Conservation (phyloP, 768 basidiomycete species). For the Ephemerocybe angulata region DNA sequence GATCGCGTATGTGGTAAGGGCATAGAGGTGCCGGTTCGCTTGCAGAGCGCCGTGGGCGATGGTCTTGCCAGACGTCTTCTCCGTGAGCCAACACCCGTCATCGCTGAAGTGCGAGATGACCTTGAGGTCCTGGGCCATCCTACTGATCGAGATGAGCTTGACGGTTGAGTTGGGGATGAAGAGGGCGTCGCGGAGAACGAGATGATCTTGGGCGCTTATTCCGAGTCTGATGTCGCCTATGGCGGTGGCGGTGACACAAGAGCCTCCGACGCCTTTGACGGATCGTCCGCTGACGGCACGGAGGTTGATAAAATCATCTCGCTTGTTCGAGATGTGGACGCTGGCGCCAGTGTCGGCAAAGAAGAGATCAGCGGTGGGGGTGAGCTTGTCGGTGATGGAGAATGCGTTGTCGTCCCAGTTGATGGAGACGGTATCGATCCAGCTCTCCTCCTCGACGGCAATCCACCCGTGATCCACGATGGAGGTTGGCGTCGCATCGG, state of each 20-base stretch:
- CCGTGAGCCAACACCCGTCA: slow-evolving; percentile 7
- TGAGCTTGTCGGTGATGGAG: background rate
- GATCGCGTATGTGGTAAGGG: slow-evolving; percentile 9
- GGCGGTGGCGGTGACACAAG: slow-evolving; percentile 19
- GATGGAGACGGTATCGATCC: background rate
- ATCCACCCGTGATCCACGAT: background rate
- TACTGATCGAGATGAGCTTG: slow-evolving; percentile 20
- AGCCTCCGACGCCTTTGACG: slow-evolving; percentile 26
- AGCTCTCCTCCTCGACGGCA: background rate
- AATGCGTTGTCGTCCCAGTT: slow-evolving; percentile 10
- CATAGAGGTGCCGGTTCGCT: slow-evolving; percentile 14
- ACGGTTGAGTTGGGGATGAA: slow-evolving; percentile 22
- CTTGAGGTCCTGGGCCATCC: slow-evolving; percentile 12
- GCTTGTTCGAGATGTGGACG: slow-evolving; percentile 20
- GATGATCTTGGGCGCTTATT: background rate
- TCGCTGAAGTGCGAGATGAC: slow-evolving; percentile 17
- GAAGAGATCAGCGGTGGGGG: slow-evolving; percentile 14
- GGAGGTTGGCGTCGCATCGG: background rate
- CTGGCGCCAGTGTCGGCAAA: slow-evolving; percentile 26
- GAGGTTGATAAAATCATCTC: slow-evolving; percentile 22
- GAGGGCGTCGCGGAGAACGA: slow-evolving; percentile 15
- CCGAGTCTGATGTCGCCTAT: slow-evolving; percentile 20
- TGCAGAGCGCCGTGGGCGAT: slow-evolving; percentile 14
- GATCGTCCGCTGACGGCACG: slow-evolving; percentile 17
- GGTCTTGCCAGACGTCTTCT: slow-evolving; percentile 9